phyloP scores from a whole-genome alignment of 345 rosid species.

The Noccaea caerulescens region DNA sequence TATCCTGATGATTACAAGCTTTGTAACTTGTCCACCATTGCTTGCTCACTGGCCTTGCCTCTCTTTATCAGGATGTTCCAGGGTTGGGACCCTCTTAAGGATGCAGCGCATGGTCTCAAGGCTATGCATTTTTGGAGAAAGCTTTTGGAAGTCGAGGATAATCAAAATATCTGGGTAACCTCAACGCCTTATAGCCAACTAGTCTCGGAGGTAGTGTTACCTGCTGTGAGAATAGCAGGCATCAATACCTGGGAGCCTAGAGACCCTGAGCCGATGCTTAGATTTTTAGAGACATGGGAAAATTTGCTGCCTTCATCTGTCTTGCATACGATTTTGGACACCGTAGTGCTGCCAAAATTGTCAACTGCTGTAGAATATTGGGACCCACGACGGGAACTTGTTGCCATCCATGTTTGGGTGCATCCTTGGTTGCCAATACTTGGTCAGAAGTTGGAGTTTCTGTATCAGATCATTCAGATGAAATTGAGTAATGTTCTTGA shows the following conservation, averaged over 20 bases:
- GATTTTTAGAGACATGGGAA: conserved; percentile 86
- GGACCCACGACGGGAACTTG: conserved; percentile 81
- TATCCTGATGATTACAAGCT: conserved; percentile 76
- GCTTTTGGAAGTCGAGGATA: conserved; percentile 67
- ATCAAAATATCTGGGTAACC: conserved; percentile 69
- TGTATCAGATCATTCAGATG: conserved; percentile 76
- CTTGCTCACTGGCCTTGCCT: conserved; percentile 77
- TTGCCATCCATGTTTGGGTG: conserved; percentile 92
- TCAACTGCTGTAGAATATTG: conserved; percentile 80
- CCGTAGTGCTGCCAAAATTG: conserved; percentile 76
- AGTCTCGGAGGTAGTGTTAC: conserved; percentile 76
- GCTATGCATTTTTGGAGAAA: conserved; percentile 68
- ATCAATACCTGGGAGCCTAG: conserved; percentile 90
- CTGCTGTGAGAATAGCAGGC: conserved; percentile 85
- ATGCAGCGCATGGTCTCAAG: conserved; percentile 66
- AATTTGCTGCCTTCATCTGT: conserved; percentile 69
- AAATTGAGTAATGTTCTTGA: conserved; percentile 86
- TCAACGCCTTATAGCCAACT: conserved; percentile 73
- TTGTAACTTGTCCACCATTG: conserved; percentile 75
- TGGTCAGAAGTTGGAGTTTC: conserved; percentile 76
- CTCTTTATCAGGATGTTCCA: conserved; percentile 83
- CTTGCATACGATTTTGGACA: conserved; percentile 60
- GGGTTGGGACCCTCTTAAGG: conserved; percentile 90
- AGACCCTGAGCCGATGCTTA: conserved; percentile 95
- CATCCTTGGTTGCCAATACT: conserved; percentile 93